phyloP scores from a whole-genome alignment of 2,329 filamentous ascomycete species.

The Septoria linicola region DNA sequence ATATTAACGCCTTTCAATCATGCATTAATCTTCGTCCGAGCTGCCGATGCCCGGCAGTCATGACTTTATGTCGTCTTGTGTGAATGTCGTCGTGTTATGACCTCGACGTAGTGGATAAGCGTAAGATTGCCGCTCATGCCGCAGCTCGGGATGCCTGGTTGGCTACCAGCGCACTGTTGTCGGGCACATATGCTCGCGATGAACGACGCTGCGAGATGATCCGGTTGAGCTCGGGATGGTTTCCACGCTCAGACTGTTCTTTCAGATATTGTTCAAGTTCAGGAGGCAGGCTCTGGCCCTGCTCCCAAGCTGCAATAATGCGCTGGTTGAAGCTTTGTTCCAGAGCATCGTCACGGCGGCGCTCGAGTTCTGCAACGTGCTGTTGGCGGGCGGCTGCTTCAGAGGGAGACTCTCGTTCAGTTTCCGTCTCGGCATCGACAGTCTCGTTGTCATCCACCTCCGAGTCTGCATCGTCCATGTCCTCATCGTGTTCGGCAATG shows the following conservation, averaged over 20 bases:
- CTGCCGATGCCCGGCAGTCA: neutral
- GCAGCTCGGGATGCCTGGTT: slow-evolving; percentile 26
- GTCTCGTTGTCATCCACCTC: slow-evolving; percentile 25
- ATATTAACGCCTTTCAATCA: slow-evolving; percentile 4
- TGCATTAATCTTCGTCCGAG: slow-evolving; percentile 1
- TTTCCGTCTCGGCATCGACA: slow-evolving; percentile 19
- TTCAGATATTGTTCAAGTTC: slow-evolving; percentile 40
- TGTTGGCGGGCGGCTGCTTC: slow-evolving; percentile 28
- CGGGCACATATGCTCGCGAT: slow-evolving; percentile 21
- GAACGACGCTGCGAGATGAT: slow-evolving; percentile 21
- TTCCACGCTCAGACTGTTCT: slow-evolving; percentile 36
- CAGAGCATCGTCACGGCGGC: slow-evolving; percentile 30
- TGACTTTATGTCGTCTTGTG: neutral
- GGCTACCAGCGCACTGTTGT: slow-evolving; percentile 22
- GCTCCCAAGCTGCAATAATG: slow-evolving; percentile 35
- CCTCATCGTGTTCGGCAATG: slow-evolving; percentile 29
- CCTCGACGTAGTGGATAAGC: neutral
- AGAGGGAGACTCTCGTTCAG: slow-evolving; percentile 23
- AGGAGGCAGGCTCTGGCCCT: slow-evolving; percentile 35
- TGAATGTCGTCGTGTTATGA: neutral
- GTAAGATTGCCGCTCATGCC: slow-evolving; percentile 13
- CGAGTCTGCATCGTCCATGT: slow-evolving; percentile 24
- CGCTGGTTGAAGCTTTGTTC: slow-evolving; percentile 31
- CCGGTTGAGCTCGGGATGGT: slow-evolving; percentile 21
- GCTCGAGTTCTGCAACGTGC: slow-evolving; percentile 31